These are phyloP conservation scores for Penicillium sp. DNA, from an alignment of 2,329 filamentous ascomycete species.

Conservation along the genomic window DNA sequence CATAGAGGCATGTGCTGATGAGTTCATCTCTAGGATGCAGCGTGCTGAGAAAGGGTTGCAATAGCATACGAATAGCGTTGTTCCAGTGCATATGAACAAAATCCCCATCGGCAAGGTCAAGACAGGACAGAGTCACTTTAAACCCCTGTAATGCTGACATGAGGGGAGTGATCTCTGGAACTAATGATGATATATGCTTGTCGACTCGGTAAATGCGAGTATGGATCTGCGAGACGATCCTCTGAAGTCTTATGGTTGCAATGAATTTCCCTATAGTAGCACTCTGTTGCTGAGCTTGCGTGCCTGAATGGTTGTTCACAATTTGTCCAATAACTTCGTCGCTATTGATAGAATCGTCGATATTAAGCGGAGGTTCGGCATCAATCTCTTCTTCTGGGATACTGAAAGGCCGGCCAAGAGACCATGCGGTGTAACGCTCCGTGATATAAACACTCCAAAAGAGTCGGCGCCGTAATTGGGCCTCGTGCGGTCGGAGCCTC, in stretches of 20 bases:
- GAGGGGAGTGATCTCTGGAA: constrained; percentile 12
- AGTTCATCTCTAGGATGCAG: constrained; percentile 11
- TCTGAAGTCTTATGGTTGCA: constrained; percentile 13
- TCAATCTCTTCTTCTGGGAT: constrained; percentile 37
- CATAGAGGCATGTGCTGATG: constrained; percentile 11
- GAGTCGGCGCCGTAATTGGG: constrained; percentile 23
- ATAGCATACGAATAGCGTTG: constrained; percentile 6
- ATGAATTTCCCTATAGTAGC: background rate
- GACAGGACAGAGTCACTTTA: constrained; percentile 4
- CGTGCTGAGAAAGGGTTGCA: constrained; percentile 20
- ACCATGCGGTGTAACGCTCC: constrained; percentile 29
- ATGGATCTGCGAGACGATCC: constrained; percentile 20
- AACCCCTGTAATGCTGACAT: constrained; percentile 14
- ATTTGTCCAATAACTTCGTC: background rate
- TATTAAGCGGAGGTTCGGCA: constrained; percentile 18
- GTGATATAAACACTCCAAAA: constrained; percentile 36
- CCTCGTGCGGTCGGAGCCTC: constrained; percentile 10
- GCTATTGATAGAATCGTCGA: constrained; percentile 10
- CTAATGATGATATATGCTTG: background rate
- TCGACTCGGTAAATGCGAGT: constrained; percentile 20
- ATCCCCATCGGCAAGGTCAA: constrained; percentile 5
- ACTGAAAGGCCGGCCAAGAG: constrained; percentile 33
- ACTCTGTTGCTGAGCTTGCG: background rate
- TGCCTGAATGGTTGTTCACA: background rate
- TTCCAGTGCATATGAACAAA: constrained; percentile 28